phyloP scores from a whole-genome alignment of 2,329 filamentous ascomycete genomes.

The Amphichorda felina region DNA sequence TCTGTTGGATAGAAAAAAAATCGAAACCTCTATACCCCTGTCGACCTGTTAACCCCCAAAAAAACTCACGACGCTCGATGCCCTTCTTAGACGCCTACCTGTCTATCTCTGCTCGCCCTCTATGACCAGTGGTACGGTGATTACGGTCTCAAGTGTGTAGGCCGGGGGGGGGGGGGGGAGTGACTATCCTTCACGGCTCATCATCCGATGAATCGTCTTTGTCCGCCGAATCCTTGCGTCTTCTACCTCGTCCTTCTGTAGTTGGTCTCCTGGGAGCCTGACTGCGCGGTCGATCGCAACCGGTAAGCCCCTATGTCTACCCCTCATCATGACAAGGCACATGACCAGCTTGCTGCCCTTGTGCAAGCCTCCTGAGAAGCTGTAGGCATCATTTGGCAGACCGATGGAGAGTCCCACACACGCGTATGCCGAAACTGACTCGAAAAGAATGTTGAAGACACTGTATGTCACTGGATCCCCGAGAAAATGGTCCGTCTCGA shows the following conservation, averaged over 20 bases:
- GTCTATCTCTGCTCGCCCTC: neutral
- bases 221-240: slow-evolving; percentile 14
- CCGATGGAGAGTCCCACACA: slow-evolving; percentile 51
- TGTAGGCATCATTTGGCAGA: slow-evolving; percentile 38
- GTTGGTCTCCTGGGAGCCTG: slow-evolving; percentile 23
- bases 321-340: slow-evolving; percentile 43
- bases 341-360: slow-evolving; percentile 45
- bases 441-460: slow-evolving; percentile 49
- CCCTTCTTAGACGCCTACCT: slow-evolving; percentile 4
- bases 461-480: slow-evolving; percentile 38
- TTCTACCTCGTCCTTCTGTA: slow-evolving; percentile 17
- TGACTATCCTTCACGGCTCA: slow-evolving; percentile 10
- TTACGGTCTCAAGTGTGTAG: no score
- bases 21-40: neutral
- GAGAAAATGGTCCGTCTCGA: slow-evolving; percentile 44
- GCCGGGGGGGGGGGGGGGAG: no score
- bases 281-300: slow-evolving; percentile 43
- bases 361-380: slow-evolving; percentile 42
- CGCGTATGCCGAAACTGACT: slow-evolving; percentile 45
- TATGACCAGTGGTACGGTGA: no score
- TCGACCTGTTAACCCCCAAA: neutral
- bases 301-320: slow-evolving; percentile 42
- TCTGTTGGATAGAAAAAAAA: no score
- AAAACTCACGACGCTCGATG: neutral
- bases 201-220: slow-evolving; percentile 13